Base-by-base conservation (phyloP, 495 filamentous ascomycete genomes). In the Oleoguttula mirabilis region DNA sequence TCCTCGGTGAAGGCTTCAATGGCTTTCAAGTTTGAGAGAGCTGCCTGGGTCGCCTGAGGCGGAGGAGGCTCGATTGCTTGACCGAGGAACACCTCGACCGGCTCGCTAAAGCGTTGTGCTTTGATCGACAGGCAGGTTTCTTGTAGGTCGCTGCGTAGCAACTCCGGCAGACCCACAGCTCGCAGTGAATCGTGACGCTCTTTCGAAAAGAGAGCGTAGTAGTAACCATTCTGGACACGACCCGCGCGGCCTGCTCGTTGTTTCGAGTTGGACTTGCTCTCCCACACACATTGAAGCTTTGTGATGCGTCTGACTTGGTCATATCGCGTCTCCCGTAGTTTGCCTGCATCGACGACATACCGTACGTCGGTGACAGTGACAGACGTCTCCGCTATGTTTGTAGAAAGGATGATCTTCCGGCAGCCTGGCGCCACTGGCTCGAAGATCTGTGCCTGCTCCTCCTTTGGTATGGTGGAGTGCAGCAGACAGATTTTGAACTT, bases 341-440 rank as follows among this genome's bases (percentile, higher is more conserved):
- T 75, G 16, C 73, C 74, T 12, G 63, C 58, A 45, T 78, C 74
- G 21, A 78, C 58, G 14, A 78, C 72, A 45, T 66, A 70, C 41
- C 65, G 62, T 21, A 78, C 70, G 43, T 77, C 75, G 8, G 73
- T 67, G 28, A 78, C 68, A 2, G 74, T 78, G 21, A 78, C 52
- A 3, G 73, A 76, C 0, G 74, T 76, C 50, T 78, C 74, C 2
- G 73, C 72, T 38, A 78, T 70, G 48, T 78, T 75, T 0, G 74
- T 78, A 10, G 73, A 60, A 10, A 78, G 56, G 30, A 78, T 68
- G 21, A 78, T 63, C 45, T 75, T 69, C 28, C 75, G 62, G 31
- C 69, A 70, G 15, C 69, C 72, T 33, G 49, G 21, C 12, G 68
- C 67, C 7, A 66, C 54, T 4, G 63, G 51, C 2, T 59, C 55